Conservation (phyloP, 2,329 filamentous ascomycete species). For the Hypoxylon sp. region DNA sequence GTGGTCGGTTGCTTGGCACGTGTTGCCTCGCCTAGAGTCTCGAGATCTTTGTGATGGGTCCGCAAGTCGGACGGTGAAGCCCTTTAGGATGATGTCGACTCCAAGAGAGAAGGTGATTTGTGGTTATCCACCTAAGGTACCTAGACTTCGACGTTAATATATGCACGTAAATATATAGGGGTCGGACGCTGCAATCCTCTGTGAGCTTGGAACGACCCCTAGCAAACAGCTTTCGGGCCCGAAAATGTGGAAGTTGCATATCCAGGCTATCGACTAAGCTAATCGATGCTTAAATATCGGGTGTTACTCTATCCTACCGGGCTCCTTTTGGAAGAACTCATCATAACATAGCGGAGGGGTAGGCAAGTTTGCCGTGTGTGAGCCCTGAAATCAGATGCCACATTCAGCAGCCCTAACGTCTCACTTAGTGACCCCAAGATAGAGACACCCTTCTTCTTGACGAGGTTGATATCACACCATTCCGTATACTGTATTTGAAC, state of each 20-base stretch:
- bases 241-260: neutral
- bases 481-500: no score
- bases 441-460: slow-evolving; percentile 5
- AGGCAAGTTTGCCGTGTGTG: neutral
- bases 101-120: neutral
- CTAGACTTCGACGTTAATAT: neutral
- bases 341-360: no score
- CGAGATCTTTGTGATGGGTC: neutral
- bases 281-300: no score
- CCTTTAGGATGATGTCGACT: neutral
- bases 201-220: neutral
- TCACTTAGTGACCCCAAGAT: neutral
- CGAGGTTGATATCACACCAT: neutral
- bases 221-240: neutral
- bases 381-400: neutral
- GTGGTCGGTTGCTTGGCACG: neutral
- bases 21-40: neutral
- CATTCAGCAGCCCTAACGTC: neutral
- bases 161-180: neutral
- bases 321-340: no score
- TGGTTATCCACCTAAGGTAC: no score
- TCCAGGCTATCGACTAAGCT: no score
- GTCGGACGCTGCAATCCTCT: neutral
- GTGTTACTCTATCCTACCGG: no score
- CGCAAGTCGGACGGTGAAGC: neutral